Base-by-base conservation (phyloP, 2,329 filamentous ascomycete genomes). In the Xylariaceae sp. region DNA sequence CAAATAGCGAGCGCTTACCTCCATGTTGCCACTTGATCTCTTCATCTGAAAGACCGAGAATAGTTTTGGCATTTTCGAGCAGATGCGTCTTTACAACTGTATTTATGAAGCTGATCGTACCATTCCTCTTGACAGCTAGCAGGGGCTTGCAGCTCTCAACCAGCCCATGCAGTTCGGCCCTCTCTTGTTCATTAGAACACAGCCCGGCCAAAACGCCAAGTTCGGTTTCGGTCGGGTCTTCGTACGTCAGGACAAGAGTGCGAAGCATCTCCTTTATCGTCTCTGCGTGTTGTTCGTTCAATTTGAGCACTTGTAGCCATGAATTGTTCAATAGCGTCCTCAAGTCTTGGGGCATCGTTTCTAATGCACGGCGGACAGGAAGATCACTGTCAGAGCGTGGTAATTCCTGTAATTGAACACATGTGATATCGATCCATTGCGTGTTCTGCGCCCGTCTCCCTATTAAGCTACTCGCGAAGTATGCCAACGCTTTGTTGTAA, bases 381-480 rank as follows among this genome's bases (percentile, higher is more conserved):
- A 71, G 55, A 14, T 71, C 67, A n/a, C 60, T 66, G 12, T 66
- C 59, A 2, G 60, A 57, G 6, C 62, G 58, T 2, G 67, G 64
- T 3, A 71, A 55, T 16, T 68, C 66, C n/a, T 65, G 57, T 1
- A 71, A 62, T 19, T 69, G 67, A 40, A 69, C 63, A 23, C 64
- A 68, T 1, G 68, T 67, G 3, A 71, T 69, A 21, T 71, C 68
- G 22, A 71, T 70, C 69, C 69, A 71, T 22, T 70, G 67, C 0
- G 66, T 70, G 39, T 69, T 71, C 6, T 69, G 67, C 0, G 69
- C 69, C 23, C 69, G 59, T 27, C 61, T 67, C 0, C 68, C 69
- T 5, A 71, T 68, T 3, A 71, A 54, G 40, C 68, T 71, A 29
- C 66, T 67, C 1, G 65, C 67, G 44, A 68, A 71, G 45, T 70